Evolutionary conservation across 805 yeast genomes (phyloP).

Genomic region (Barnettozyma californica): DNA sequence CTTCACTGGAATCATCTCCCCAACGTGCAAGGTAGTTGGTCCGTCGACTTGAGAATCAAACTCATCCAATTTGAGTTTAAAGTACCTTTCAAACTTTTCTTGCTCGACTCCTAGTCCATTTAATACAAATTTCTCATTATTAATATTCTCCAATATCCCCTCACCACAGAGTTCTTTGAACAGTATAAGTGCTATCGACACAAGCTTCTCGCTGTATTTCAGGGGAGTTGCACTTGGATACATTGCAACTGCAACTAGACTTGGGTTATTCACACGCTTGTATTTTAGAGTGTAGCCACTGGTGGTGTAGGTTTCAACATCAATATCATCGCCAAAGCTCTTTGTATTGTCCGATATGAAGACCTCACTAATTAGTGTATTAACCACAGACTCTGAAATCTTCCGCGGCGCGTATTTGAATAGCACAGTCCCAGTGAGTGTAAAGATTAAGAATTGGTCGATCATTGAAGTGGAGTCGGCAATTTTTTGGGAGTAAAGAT

Average conservation of each 20-base stretch:
- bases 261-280: conserved; percentile 36
- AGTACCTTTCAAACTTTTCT: conserved; percentile 33
- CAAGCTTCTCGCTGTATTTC: conserved; percentile 31
- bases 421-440: conserved; percentile 47
- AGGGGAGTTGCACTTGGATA: conserved; percentile 34
- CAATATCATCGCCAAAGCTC: conserved; percentile 21
- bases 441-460: conserved; percentile 45
- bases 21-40: conserved; percentile 12
- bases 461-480: conserved; percentile 28
- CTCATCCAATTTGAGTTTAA: conserved; percentile 31
- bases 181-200: conserved; percentile 26
- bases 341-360: conserved; percentile 36
- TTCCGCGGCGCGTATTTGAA: conserved; percentile 40
- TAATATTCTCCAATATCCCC: conserved; percentile 22
- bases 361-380: conserved; percentile 43
- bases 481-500: no score
- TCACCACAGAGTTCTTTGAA: conserved; percentile 29
- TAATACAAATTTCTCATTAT: conserved; percentile 26
- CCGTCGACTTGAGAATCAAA: conserved; percentile 13
- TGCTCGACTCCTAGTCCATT: conserved; percentile 29
- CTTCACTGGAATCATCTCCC: conserved; percentile 5
- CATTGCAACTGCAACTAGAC: conserved; percentile 38
- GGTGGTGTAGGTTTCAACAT: conserved; percentile 25
- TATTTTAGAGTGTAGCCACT: conserved; percentile 44
- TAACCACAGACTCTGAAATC: conserved; percentile 37